These are phyloP conservation scores for Dipteronia dyeriana DNA, from an alignment of 345 rosid species.

Conservation along the genomic window DNA sequence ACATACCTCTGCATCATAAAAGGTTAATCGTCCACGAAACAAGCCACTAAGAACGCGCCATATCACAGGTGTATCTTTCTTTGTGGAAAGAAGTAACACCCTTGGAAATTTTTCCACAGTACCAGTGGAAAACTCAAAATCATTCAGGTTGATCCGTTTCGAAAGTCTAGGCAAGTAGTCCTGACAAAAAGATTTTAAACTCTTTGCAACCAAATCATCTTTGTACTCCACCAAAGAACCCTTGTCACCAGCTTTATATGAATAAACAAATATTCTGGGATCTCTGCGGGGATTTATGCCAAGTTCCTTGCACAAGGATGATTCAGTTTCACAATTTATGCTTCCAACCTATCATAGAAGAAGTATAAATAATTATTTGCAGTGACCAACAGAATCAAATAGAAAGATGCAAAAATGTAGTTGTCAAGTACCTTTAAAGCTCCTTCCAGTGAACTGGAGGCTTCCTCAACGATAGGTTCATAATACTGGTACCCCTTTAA, in stretches of 20 bases:
- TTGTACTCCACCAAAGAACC: constrained; percentile 76
- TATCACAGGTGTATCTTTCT: constrained; percentile 75
- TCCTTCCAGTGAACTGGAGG: constrained; percentile 63
- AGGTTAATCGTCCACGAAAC: constrained; percentile 57
- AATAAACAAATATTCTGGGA: constrained; percentile 70
- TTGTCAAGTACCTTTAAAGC: constrained; percentile 65
- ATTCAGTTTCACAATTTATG: constrained; percentile 73
- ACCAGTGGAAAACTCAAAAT: constrained; percentile 37
- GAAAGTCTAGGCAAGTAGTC: constrained; percentile 82
- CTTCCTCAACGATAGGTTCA: constrained; percentile 67
- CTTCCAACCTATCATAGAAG: constrained; percentile 61
- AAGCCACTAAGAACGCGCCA: constrained; percentile 93
- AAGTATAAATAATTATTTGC: constrained; percentile 7
- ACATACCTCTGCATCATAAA: constrained; percentile 70
- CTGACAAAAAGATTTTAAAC: constrained; percentile 69
- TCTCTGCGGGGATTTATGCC: constrained; percentile 48
- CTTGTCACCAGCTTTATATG: constrained; percentile 49
- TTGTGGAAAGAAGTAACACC: constrained; percentile 84
- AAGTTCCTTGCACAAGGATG: constrained; percentile 69
- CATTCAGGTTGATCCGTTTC: constrained; percentile 49
- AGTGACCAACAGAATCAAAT: background rate
- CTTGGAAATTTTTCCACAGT: constrained; percentile 41
- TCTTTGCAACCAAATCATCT: constrained; percentile 57
- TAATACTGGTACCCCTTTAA: constrained; percentile 48
- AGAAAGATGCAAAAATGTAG: background rate